A percentile compares a stretch with the other conserved stretches of the same genome.
These are phyloP conservation scores for Drosera spatulata DNA, from an alignment of 179 eudicot species.

Conservation along the genomic window DNA sequence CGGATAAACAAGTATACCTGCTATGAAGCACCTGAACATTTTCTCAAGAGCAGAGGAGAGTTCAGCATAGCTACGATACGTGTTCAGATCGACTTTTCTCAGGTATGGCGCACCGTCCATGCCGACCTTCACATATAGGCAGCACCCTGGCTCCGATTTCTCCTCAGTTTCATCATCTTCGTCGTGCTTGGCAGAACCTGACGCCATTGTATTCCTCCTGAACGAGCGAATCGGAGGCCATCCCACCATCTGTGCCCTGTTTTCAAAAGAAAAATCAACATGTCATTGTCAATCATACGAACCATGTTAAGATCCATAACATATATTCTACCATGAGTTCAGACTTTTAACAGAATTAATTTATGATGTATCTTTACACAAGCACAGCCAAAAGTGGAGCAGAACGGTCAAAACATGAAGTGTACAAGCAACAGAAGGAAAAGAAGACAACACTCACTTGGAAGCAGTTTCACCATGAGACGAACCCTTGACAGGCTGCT, in stretches of 20 bases:
- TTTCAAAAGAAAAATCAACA: conserved; percentile 5
- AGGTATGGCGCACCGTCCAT: conserved; percentile 73
- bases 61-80: conserved; percentile 29
- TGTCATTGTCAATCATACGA: neutral
- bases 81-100: conserved; percentile 47
- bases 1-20: conserved; percentile 14
- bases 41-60: conserved; percentile 46
- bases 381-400: too few species aligned
- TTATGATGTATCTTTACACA: too few species aligned
- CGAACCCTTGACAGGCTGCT: neutral
- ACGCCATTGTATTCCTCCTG: conserved; percentile 48
- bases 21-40: conserved; percentile 47
- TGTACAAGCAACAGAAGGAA: too few species aligned
- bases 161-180: conserved; percentile 10
- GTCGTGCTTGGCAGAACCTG: conserved; percentile 17
- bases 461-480: conserved; percentile 2
- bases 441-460: conserved; percentile 8
- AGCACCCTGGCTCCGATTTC: conserved; percentile 9
- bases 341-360: too few species aligned
- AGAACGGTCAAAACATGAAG: too few species aligned
- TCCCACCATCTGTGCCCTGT: conserved; percentile 64
- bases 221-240: conserved; percentile 75
- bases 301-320: too few species aligned
- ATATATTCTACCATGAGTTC: too few species aligned
- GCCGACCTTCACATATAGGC: conserved; percentile 51